Evolutionary conservation across 495 filamentous ascomycete species (phyloP).

Genomic region (Penicillium daleae): DNA sequence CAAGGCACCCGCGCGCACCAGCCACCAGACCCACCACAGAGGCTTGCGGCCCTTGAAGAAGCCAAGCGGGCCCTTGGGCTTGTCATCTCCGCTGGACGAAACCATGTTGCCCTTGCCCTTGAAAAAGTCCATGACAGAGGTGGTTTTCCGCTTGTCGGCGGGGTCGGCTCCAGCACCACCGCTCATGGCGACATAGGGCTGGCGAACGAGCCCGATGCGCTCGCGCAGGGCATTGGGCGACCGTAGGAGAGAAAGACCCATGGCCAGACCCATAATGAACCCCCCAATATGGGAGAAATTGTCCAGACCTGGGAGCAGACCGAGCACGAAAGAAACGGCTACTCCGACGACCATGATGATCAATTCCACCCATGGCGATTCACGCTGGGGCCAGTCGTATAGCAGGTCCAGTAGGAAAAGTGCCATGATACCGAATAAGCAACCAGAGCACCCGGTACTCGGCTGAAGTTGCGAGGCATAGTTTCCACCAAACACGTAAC

Average conservation of each 20-base stretch:
- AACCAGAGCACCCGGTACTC: conserved; percentile 86
- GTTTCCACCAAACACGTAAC: conserved; percentile 94
- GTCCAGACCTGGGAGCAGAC: conserved; percentile 89
- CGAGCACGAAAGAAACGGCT: conserved; percentile 86
- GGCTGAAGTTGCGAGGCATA: conserved; percentile 79
- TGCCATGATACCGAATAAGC: conserved; percentile 89
- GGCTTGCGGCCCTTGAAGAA: conserved; percentile 94
- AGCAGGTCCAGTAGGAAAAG: conserved; percentile 85
- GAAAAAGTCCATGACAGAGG: conserved; percentile 41
- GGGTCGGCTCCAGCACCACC: conserved; percentile 35
- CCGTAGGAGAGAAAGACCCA: conserved; percentile 84
- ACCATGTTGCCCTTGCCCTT: conserved; percentile 39
- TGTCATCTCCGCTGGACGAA: conserved; percentile 24
- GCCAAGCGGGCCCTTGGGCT: conserved; percentile 64
- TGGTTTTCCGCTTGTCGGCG: conserved; percentile 32
- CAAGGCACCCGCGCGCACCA: conserved; percentile 79
- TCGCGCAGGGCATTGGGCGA: conserved; percentile 80
- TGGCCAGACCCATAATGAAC: conserved; percentile 86
- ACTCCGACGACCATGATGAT: conserved; percentile 84
- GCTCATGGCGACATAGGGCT: conserved; percentile 68
- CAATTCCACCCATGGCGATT: conserved; percentile 75
- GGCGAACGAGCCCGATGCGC: conserved; percentile 67
- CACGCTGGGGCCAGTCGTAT: conserved; percentile 84
- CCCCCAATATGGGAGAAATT: conserved; percentile 98
- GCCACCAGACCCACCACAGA: conserved; percentile 98